These are phyloP conservation scores for Trichothecium sympodiale DNA, from an alignment of 2,329 filamentous ascomycete genomes.

Conservation along the genomic window DNA sequence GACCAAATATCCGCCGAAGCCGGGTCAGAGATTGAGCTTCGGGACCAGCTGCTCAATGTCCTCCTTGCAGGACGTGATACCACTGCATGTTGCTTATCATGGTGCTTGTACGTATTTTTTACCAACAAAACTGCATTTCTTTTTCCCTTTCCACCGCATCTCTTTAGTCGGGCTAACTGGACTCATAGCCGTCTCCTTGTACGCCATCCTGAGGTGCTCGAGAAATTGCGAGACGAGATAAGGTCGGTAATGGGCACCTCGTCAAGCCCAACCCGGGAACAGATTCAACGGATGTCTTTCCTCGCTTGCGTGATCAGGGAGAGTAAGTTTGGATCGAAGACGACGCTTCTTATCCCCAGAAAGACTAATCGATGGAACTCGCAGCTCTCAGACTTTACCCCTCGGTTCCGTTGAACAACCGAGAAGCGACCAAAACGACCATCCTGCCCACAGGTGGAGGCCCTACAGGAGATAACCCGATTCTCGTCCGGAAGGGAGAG, in stretches of 20 bases:
- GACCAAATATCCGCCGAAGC: slow-evolving; percentile 1
- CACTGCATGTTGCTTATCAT: slow-evolving; percentile 6
- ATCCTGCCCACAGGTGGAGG: slow-evolving; percentile 5
- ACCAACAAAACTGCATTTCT: no score
- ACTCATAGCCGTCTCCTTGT: slow-evolving; percentile 1
- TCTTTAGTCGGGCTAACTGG: no score
- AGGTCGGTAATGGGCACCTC: not conserved
- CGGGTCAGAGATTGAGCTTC: slow-evolving; percentile 1
- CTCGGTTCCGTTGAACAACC: slow-evolving; percentile 4
- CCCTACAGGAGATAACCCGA: no score
- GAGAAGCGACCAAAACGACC: slow-evolving; percentile 2
- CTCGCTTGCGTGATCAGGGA: slow-evolving; percentile 11
- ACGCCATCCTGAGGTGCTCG: slow-evolving; percentile 1
- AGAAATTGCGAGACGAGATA: slow-evolving; percentile 1
- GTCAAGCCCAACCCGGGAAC: no score
- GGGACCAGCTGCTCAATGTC: slow-evolving; percentile 5
- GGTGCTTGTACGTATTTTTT: no score
- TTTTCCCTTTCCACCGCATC: no score
- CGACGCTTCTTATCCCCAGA: no score
- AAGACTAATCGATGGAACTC: no score
- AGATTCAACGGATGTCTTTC: no score
- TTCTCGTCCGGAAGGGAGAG: no score
- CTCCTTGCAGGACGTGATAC: slow-evolving; percentile 8
- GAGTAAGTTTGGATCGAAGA: no score
- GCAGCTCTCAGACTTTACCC: slow-evolving; percentile 11